These are phyloP conservation scores for Populus davidiana DNA, from an alignment of 345 rosid species.

Conservation along the genomic window DNA sequence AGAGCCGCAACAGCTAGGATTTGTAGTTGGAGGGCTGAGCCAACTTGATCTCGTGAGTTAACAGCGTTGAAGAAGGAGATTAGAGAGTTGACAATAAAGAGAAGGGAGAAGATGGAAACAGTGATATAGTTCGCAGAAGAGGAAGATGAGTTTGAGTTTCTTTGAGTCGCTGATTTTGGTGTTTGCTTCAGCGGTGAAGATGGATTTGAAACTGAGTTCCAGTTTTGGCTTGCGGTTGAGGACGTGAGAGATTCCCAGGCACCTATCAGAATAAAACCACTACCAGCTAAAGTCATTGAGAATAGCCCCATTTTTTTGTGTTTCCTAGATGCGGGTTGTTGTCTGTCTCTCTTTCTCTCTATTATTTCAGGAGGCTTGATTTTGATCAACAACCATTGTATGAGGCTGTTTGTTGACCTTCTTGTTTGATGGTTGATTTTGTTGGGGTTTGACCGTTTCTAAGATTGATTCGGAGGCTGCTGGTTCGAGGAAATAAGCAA, in stretches of 20 bases:
- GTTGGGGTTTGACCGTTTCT: no score
- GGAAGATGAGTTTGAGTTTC: conserved; percentile 14
- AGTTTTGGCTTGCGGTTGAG: background rate
- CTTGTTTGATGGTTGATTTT: no score
- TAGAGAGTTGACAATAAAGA: conserved; percentile 50
- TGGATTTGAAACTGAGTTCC: background rate
- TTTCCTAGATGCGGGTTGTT: no score
- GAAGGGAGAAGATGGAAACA: conserved; percentile 43
- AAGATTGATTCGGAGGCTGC: no score
- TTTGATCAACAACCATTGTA: no score
- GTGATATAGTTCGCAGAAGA: conserved; percentile 22
- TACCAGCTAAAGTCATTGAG: conserved; percentile 6
- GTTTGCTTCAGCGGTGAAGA: conserved; percentile 36
- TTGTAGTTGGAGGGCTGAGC: conserved; percentile 68
- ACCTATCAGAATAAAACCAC: conserved; percentile 15
- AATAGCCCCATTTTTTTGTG: conserved; percentile 10
- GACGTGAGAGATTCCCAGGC: conserved; percentile 10
- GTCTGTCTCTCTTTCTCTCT: no score
- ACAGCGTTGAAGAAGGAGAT: conserved; percentile 54
- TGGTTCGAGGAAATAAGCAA: no score
- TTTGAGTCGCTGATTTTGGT: conserved; percentile 8
- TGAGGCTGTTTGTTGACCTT: no score
- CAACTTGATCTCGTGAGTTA: conserved; percentile 53
- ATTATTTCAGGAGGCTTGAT: no score
- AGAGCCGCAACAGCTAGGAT: conserved; percentile 50